Base-by-base conservation (phyloP, 805 yeast species). In the Priceomyces carsonii region DNA sequence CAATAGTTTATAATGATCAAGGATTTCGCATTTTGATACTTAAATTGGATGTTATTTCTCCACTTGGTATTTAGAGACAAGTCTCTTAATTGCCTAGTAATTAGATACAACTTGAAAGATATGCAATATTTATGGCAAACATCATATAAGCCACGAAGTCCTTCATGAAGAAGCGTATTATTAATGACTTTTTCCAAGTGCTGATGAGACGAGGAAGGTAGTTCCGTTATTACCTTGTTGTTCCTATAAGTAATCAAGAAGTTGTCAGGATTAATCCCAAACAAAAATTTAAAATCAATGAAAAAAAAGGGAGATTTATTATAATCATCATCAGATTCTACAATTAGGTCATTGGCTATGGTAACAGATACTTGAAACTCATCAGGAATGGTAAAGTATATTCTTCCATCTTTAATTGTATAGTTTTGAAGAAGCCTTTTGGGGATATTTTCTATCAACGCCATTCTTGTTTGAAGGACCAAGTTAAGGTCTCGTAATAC, bases 361-460 rank as follows among this genome's bases (percentile, higher is more conserved):
- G 89, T 86, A 10, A 88, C 73, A 15, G 63, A 51, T 1, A 63
- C 64, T 53, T 80, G 79, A 51, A 85, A 88, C 32, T 82, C 82
- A 35, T 77, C 71, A 1, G 73, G 70, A 2, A 85, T 76, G 3
- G 73, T 66, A 45, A 85, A 80, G 35, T 74, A 73, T 3, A 85
- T 81, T 33, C 95, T 69, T 9, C 98, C 99, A 58, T 91, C 81
- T 36, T 71, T 68, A 13, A 91, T 78, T 18, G 58, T 62, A 55
- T 85, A 87, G 37, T 79, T 71, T 13, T 49, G 38, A 22, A 77
- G 61, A 47, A 86, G 85, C 25, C 75, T 73, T 8, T 59, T 50
- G 0, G 97, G 96, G 22, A 91, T 57, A 24, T 75, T 75, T 38
- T 69, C 69, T 30, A 77, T 70, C 12, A 81, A 57, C 0, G 96